These are phyloP conservation scores for Sistotremastrum niveocremeum DNA, from an alignment of 768 basidiomycete genomes.

Conservation along the genomic window DNA sequence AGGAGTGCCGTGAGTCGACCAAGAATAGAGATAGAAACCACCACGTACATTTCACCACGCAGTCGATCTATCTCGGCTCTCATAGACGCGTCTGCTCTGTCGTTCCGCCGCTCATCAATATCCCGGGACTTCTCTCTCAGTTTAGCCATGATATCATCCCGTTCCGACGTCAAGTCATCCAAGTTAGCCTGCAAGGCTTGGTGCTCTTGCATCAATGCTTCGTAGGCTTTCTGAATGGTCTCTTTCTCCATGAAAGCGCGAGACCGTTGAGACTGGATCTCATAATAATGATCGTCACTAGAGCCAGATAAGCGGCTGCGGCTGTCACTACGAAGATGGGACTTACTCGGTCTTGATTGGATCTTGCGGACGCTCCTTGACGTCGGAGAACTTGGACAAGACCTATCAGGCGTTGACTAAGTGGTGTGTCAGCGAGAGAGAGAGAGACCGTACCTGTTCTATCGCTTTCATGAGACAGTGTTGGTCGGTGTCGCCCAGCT, in stretches of 20 bases:
- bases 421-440: background rate
- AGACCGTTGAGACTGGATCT: slow-evolving; percentile 68
- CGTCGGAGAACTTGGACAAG: slow-evolving; percentile 59
- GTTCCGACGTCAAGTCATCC: slow-evolving; percentile 68
- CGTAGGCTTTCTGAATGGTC: slow-evolving; percentile 71
- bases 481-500: slow-evolving; percentile 70
- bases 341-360: slow-evolving; percentile 66
- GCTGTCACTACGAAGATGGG: slow-evolving; percentile 1
- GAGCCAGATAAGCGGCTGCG: slow-evolving; percentile 4
- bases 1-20: slow-evolving; percentile 12
- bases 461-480: slow-evolving; percentile 88
- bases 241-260: slow-evolving; percentile 75
- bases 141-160: slow-evolving; percentile 56
- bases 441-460: slow-evolving; percentile 51
- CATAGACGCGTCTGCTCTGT: slow-evolving; percentile 65
- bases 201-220: slow-evolving; percentile 62
- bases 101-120: slow-evolving; percentile 43
- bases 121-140: slow-evolving; percentile 49
- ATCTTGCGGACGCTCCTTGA: slow-evolving; percentile 37
- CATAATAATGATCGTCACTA: slow-evolving; percentile 84
- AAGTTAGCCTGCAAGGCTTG: slow-evolving; percentile 56
- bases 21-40: background rate
- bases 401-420: slow-evolving; percentile 29
- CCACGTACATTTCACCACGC: slow-evolving; percentile 69
- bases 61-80: slow-evolving; percentile 73